Conservation (phyloP, 2,329 filamentous ascomycete genomes). For the Pseudofabraea citricarpa region DNA sequence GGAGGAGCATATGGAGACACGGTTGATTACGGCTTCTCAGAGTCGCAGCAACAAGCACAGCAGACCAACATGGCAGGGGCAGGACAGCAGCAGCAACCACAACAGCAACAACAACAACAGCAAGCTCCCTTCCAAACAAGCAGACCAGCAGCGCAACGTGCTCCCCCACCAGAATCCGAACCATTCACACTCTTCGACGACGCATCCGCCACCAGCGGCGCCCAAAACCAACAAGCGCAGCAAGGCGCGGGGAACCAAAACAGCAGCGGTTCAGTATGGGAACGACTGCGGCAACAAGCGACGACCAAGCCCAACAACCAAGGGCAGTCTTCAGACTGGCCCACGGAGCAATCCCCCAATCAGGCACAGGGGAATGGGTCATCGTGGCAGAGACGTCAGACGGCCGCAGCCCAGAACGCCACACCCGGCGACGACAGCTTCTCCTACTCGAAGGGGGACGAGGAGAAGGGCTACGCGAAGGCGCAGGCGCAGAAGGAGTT, state of each 20-base stretch:
- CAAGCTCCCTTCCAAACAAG: neutral
- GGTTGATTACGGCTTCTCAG: no score
- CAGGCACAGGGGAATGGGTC: no score
- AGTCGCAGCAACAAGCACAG: neutral
- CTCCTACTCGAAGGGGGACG: slow-evolving; percentile 19
- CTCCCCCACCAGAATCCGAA: slow-evolving; percentile 7
- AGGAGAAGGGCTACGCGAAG: slow-evolving; percentile 16
- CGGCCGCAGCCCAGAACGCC: slow-evolving; percentile 8
- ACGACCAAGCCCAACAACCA: slow-evolving; percentile 2
- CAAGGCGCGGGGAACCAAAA: slow-evolving; percentile 5
- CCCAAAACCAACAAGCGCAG: slow-evolving; percentile 15
- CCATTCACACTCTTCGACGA: slow-evolving; percentile 23
- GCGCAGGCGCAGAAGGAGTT: slow-evolving; percentile 27
- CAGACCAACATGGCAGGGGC: neutral
- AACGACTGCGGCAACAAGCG: slow-evolving; percentile 15
- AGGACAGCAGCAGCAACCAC: neutral
- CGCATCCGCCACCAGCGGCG: slow-evolving; percentile 22
- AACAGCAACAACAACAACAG: slow-evolving; percentile 1
- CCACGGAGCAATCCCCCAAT: no score
- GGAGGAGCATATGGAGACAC: slow-evolving; percentile 16
- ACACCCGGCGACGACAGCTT: slow-evolving; percentile 13
- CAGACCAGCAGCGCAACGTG: no score
- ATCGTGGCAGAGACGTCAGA: no score
- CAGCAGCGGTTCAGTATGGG: slow-evolving; percentile 25
- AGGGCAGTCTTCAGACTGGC: no score